These are phyloP conservation scores for Melanogaster broomeanus DNA, from an alignment of 768 basidiomycete species.

Conservation along the genomic window DNA sequence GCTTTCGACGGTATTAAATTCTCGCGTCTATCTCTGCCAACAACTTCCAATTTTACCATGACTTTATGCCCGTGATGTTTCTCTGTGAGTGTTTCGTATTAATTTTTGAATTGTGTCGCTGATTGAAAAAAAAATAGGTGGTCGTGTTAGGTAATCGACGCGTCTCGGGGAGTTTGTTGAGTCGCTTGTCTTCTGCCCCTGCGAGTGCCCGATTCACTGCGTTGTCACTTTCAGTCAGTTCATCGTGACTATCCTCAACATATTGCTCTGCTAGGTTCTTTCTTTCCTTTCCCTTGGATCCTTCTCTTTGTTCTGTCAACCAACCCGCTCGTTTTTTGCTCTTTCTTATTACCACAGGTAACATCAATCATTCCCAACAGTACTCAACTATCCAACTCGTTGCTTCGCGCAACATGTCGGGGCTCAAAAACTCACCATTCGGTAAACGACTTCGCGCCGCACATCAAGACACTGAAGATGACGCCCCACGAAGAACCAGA, in stretches of 20 bases:
- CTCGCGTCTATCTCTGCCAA: neutral
- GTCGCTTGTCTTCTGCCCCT: constrained; percentile 21
- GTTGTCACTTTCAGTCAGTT: constrained; percentile 7
- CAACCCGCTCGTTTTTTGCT: constrained; percentile 5
- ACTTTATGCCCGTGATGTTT: neutral
- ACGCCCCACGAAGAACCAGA: constrained; percentile 52
- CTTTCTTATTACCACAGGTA: neutral
- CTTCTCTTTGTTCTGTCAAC: neutral
- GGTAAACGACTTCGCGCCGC: constrained; percentile 80
- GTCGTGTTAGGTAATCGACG: constrained; percentile 35
- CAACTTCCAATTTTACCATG: neutral
- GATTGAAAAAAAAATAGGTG: constrained; percentile 20
- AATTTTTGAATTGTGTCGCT: constrained; percentile 16
- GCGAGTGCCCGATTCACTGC: constrained; percentile 7
- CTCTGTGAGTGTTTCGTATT: constrained; percentile 5
- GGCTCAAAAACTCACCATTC: constrained; percentile 82
- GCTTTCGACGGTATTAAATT: neutral
- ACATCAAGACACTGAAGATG: constrained; percentile 58
- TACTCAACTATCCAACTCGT: neutral
- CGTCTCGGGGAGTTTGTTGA: constrained; percentile 23
- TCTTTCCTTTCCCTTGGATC: neutral
- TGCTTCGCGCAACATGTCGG: constrained; percentile 50
- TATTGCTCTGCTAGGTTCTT: neutral
- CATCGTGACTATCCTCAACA: constrained; percentile 3
- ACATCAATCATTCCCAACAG: neutral